Conservation (phyloP, 306 rosid species). For the Oxytropis ochrocephala region DNA sequence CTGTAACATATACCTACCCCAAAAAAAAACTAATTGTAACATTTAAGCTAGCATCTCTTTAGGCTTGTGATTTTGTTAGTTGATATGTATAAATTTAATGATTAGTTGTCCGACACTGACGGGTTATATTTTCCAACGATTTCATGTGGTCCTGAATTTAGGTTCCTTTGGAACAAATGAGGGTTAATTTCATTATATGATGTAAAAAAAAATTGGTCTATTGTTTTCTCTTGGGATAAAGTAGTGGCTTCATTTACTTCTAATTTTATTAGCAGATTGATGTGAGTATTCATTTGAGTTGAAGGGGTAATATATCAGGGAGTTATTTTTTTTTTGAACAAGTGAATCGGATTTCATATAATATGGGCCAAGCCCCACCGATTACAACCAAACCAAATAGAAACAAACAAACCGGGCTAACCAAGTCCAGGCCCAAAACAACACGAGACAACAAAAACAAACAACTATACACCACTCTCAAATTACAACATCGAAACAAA, state of each 20-base stretch:
- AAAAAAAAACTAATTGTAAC: no score
- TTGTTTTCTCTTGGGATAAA: background rate
- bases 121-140: background rate
- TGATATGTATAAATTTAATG: no score
- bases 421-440: no score
- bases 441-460: no score
- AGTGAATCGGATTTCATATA: no score
- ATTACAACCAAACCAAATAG: no score
- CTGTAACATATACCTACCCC: background rate
- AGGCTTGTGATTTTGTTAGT: background rate
- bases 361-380: no score
- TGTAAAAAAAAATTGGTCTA: background rate
- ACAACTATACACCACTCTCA: no score
- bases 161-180: conserved; percentile 4
- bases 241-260: background rate
- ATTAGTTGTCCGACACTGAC: background rate
- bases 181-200: background rate
- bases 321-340: no score
- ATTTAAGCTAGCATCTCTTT: background rate
- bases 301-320: background rate
- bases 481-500: no score
- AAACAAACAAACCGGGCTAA: no score
- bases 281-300: background rate
- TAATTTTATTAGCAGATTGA: no score
- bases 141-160: background rate